Conservation (phyloP, 768 basidiomycete species). For the Neoboletus magnificus region DNA sequence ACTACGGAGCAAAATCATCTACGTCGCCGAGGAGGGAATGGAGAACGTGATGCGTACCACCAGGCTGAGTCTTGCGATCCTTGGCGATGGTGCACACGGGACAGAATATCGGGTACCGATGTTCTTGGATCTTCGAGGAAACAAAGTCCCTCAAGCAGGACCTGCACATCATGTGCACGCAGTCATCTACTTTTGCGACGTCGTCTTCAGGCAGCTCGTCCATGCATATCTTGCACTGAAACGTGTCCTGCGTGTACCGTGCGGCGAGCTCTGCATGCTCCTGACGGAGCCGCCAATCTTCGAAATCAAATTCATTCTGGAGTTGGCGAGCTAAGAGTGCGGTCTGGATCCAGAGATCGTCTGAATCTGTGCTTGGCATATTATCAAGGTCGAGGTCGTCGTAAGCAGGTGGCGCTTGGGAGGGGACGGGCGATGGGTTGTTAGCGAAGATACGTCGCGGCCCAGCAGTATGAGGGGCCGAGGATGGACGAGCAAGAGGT, state of each 20-base stretch:
- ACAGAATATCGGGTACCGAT: conserved; percentile 58
- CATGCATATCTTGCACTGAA: conserved; percentile 56
- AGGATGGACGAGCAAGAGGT: neutral
- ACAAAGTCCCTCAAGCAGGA: conserved; percentile 46
- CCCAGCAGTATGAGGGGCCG: neutral
- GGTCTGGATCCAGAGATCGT: conserved; percentile 1
- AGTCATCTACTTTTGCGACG: conserved; percentile 42
- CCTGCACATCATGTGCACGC: conserved; percentile 53
- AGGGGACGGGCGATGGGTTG: conserved; percentile 18
- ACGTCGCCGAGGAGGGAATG: neutral
- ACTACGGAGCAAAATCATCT: conserved; percentile 24
- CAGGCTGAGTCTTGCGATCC: conserved; percentile 22
- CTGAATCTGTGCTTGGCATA: neutral
- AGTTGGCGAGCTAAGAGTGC: conserved; percentile 26
- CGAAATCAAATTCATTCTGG: conserved; percentile 40
- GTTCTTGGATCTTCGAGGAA: conserved; percentile 46
- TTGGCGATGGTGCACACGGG: conserved; percentile 46
- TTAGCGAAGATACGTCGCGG: conserved; percentile 23
- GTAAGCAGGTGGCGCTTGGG: neutral
- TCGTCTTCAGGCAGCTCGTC: conserved; percentile 45
- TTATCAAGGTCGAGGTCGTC: conserved; percentile 13
- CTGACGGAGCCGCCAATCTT: conserved; percentile 35
- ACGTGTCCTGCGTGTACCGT: conserved; percentile 31
- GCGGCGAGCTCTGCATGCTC: conserved; percentile 34
- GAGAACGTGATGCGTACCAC: conserved; percentile 26